These are phyloP conservation scores for Cercophora samala DNA, from an alignment of 495 filamentous ascomycete species.

Conservation along the genomic window DNA sequence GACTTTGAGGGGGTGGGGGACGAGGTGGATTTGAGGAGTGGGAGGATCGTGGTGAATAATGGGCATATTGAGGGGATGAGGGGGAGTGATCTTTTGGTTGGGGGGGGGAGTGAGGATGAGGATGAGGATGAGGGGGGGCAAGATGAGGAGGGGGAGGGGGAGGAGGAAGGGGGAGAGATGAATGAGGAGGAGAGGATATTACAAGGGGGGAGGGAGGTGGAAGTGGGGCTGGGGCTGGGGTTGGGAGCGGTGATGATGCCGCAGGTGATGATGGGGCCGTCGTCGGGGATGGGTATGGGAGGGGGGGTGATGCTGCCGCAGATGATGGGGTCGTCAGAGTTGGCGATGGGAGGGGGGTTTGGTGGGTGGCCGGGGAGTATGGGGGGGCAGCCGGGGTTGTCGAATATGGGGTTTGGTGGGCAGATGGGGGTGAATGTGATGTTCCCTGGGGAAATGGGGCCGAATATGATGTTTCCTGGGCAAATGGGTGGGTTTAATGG, in stretches of 20 bases:
- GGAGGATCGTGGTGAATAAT: constrained; percentile 79
- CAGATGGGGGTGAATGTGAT: constrained; percentile 15
- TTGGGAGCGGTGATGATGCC: neutral
- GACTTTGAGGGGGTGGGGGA: constrained; percentile 73
- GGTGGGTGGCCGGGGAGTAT: neutral
- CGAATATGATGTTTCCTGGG: constrained; percentile 13
- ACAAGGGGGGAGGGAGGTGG: constrained; percentile 11
- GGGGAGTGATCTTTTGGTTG: constrained; percentile 21
- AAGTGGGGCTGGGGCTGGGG: no score
- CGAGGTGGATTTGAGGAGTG: constrained; percentile 49
- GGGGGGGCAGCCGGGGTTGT: constrained; percentile 6
- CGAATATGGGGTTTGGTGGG: constrained; percentile 15
- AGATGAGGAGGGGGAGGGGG: constrained; percentile 11
- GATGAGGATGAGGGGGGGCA: constrained; percentile 23
- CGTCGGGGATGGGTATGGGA: neutral
- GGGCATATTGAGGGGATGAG: constrained; percentile 67
- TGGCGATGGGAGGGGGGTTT: constrained; percentile 14
- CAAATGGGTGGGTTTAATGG: constrained; percentile 11
- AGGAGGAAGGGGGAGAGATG: constrained; percentile 12
- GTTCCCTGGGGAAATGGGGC: constrained; percentile 17
- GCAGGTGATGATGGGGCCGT: neutral
- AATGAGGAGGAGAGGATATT: constrained; percentile 32
- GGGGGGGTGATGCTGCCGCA: neutral
- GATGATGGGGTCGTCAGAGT: constrained; percentile 3
- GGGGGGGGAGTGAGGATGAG: constrained; percentile 48